Percentiles rank a stretch among this genome's conserved stretches.
These are phyloP conservation scores for Asterophora parasitica DNA, from an alignment of 768 basidiomycete species.

Conservation along the genomic window DNA sequence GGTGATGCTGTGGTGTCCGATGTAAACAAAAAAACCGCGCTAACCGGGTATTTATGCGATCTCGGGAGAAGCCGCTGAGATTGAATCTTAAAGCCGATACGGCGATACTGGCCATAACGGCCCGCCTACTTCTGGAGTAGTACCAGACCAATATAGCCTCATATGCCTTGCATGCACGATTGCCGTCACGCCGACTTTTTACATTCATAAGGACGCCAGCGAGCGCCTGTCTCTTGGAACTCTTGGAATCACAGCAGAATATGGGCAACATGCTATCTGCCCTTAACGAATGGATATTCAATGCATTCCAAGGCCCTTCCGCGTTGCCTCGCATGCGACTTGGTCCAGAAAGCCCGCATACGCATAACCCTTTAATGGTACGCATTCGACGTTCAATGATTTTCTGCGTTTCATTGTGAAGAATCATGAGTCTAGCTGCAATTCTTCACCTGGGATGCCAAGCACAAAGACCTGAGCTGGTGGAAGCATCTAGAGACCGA, in stretches of 20 bases:
- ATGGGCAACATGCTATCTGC: slow-evolving; percentile 24
- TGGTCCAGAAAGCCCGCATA: slow-evolving; percentile 46
- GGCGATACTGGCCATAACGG: too few relatives aligned
- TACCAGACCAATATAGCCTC: too few relatives aligned
- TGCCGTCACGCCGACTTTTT: neutral
- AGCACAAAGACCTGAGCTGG: slow-evolving; percentile 60
- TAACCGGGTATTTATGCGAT: neutral
- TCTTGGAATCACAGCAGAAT: neutral
- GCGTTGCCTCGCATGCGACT: slow-evolving; percentile 59
- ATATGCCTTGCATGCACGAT: too few relatives aligned
- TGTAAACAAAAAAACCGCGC: slow-evolving; percentile 15
- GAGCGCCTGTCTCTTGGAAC: neutral
- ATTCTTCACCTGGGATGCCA: slow-evolving; percentile 81
- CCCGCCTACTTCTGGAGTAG: too few relatives aligned
- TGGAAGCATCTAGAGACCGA: slow-evolving; percentile 73
- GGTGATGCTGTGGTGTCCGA: slow-evolving; percentile 41
- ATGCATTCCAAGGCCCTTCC: slow-evolving; percentile 22
- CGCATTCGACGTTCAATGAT: slow-evolving; percentile 12
- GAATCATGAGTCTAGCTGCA: slow-evolving; percentile 52
- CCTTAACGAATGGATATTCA: slow-evolving; percentile 26
- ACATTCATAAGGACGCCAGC: neutral
- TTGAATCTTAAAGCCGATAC: slow-evolving; percentile 2
- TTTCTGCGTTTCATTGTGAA: neutral
- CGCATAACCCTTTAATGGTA: slow-evolving; percentile 68
- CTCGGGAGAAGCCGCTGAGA: slow-evolving; percentile 18